Conservation (phyloP, 352 stramenopile genomes). For the Aphanomyces astaci region DNA sequence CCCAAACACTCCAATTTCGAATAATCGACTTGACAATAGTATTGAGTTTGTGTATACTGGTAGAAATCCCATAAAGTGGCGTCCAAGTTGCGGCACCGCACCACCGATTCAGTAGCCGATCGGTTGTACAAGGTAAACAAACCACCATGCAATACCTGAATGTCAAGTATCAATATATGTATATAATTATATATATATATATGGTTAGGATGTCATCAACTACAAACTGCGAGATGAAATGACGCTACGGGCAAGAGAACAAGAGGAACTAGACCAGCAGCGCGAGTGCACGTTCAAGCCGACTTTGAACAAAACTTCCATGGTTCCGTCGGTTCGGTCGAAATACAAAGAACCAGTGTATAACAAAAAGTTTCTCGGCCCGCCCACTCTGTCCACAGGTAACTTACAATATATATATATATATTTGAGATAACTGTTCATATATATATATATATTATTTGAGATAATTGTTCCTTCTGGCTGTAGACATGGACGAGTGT, state of each 20-base stretch:
- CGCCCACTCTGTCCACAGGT: background rate
- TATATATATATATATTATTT: too few species aligned
- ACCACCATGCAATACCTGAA: background rate
- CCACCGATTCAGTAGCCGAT: conserved; percentile 44
- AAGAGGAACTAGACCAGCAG: conserved; percentile 63
- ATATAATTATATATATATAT: background rate
- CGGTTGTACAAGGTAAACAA: conserved; percentile 37
- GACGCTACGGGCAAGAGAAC: conserved; percentile 45
- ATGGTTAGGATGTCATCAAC: conserved; percentile 51
- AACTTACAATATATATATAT: background rate
- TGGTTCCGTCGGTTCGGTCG: conserved; percentile 45
- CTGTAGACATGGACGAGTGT: conserved; percentile 61
- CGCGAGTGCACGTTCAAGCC: conserved; percentile 70
- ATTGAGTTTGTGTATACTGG: background rate
- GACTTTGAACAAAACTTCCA: conserved; percentile 42
- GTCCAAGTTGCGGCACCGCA: conserved; percentile 25
- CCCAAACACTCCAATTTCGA: too few species aligned
- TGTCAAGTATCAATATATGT: background rate
- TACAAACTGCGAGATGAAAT: conserved; percentile 68
- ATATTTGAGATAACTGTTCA: too few species aligned
- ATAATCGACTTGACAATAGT: too few species aligned
- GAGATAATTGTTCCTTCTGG: too few species aligned
- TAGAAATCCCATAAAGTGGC: conserved; percentile 21
- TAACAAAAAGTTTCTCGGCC: conserved; percentile 5
- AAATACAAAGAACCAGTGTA: conserved; percentile 55